Conservation (phyloP, 441 rosid genomes). For the Syzygium malaccense region DNA sequence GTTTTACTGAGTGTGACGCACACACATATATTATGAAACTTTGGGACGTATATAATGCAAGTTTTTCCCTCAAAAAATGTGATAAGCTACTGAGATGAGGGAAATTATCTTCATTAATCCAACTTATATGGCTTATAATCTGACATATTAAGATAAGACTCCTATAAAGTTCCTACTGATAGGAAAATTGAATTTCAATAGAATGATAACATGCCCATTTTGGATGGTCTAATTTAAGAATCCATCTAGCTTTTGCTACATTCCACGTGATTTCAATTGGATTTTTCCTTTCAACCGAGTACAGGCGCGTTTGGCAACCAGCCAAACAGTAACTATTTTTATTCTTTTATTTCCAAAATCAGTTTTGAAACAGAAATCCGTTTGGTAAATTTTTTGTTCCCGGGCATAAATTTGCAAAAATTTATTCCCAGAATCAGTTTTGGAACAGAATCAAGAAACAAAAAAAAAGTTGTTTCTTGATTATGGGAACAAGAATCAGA, state of each 20-base stretch:
- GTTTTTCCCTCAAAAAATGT: background rate
- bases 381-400: too few relatives aligned
- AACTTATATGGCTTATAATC: background rate
- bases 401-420: too few relatives aligned
- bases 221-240: background rate
- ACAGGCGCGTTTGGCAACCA: too few relatives aligned
- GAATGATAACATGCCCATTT: background rate
- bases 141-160: background rate
- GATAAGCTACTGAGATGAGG: background rate
- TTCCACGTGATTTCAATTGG: background rate
- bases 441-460: too few relatives aligned
- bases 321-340: too few relatives aligned
- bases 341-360: too few relatives aligned
- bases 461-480: too few relatives aligned
- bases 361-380: too few relatives aligned
- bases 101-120: background rate
- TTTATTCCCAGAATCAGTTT: too few relatives aligned
- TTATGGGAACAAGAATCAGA: too few relatives aligned
- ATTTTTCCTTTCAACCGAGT: background rate
- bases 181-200: background rate
- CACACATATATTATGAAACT: too few relatives aligned
- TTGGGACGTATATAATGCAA: background rate
- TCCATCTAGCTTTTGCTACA: background rate
- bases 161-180: background rate
- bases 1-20: background rate